Percentiles rank a stretch among this genome's conserved stretches.
Evolutionary conservation across 345 rosid species (phyloP).

Genomic region (Ricinus communis): DNA sequence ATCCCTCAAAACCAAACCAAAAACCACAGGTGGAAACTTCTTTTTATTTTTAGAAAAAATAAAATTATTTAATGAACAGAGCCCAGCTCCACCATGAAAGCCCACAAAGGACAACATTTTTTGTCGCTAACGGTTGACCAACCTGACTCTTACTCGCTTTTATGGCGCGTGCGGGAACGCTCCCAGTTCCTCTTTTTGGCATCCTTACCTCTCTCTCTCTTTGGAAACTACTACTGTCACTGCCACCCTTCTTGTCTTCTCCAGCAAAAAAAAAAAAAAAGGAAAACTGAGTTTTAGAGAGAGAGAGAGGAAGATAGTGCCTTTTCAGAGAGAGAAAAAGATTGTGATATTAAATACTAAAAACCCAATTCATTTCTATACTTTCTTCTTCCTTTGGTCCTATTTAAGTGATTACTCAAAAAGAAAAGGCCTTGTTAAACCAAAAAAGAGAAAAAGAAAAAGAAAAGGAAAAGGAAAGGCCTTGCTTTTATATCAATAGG

Average conservation of each 20-base stretch:
- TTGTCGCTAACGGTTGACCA: conserved; percentile 23
- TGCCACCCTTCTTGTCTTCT: not conserved
- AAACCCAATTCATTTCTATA: not conserved
- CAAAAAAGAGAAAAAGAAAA: no score
- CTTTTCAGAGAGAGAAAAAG: no score
- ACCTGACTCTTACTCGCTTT: conserved; percentile 4
- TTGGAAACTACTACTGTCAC: not conserved
- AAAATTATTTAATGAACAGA: no score
- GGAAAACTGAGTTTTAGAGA: no score
- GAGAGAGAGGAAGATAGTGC: no score
- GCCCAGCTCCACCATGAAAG: conserved; percentile 15
- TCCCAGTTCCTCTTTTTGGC: conserved; percentile 26
- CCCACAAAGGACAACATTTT: conserved; percentile 3
- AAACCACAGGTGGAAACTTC: not conserved
- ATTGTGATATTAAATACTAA: no score
- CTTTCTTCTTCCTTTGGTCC: not conserved
- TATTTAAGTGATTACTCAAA: not conserved
- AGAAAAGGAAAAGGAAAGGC: not conserved
- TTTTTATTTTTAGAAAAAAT: not conserved
- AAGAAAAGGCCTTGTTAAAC: no score
- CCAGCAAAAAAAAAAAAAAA: not conserved
- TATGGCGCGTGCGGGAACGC: conserved; percentile 8
- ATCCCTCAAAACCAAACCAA: not conserved
- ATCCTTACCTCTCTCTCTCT: conserved; percentile 4
- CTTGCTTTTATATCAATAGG: not conserved